Evolutionary conservation across 2,329 filamentous ascomycete genomes (phyloP).

Genomic region (Elsinoe ampelina): DNA sequence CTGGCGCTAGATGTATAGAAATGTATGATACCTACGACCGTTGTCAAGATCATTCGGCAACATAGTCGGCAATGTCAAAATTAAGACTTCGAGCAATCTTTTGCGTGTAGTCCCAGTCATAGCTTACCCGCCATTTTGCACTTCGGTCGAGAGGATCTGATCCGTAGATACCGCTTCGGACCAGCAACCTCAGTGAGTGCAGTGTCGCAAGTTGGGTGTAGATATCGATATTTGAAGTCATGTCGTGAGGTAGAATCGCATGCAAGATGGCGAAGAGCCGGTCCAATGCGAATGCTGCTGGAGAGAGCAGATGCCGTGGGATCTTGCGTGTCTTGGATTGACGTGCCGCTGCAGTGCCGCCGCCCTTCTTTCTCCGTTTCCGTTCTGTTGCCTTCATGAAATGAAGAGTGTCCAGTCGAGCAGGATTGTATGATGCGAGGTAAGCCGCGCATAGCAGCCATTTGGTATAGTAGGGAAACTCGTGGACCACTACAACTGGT

Average conservation of each 20-base stretch:
- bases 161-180: conserved; percentile 51
- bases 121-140: conserved; percentile 68
- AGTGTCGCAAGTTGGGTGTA: conserved; percentile 58
- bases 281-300: conserved; percentile 68
- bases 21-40: conserved; percentile 7
- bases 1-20: not conserved
- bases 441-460: conserved; percentile 69
- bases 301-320: conserved; percentile 64
- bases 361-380: conserved; percentile 41
- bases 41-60: conserved; percentile 48
- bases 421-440: conserved; percentile 69
- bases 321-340: conserved; percentile 54
- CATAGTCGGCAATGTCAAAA: conserved; percentile 70
- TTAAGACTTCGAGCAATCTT: conserved; percentile 63
- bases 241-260: conserved; percentile 47
- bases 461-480: conserved; percentile 62
- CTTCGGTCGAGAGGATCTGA: conserved; percentile 59
- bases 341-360: conserved; percentile 30
- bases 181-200: conserved; percentile 58
- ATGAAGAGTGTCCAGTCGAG: conserved; percentile 61
- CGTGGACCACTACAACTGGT: conserved; percentile 28
- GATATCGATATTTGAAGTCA: conserved; percentile 39
- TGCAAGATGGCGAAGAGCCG: conserved; percentile 69
- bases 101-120: conserved; percentile 67
- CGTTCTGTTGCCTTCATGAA: conserved; percentile 62